phyloP scores from a whole-genome alignment of 1,139 yeast genomes.

The Sugiyamaella novakii region DNA sequence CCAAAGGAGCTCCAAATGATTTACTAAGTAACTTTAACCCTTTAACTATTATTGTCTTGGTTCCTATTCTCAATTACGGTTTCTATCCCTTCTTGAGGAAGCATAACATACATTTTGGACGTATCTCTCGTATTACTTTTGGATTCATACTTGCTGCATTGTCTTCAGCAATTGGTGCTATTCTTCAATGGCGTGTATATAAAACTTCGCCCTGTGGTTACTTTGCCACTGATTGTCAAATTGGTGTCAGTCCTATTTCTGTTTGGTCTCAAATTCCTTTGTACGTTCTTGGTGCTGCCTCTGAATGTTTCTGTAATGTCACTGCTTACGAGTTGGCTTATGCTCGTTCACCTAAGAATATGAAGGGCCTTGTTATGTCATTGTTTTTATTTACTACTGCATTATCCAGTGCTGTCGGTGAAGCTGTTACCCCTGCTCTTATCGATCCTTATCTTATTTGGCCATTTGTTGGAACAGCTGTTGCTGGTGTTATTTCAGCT shows the following conservation, averaged over 20 bases:
- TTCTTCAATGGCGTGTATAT: conserved; percentile 65
- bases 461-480: conserved; percentile 56
- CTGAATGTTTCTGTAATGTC: conserved; percentile 69
- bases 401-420: conserved; percentile 60
- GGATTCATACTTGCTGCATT: conserved; percentile 67
- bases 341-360: conserved; percentile 64
- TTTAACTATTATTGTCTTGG: conserved; percentile 61
- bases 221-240: conserved; percentile 50
- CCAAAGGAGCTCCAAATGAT: conserved; percentile 72
- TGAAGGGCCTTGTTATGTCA: conserved; percentile 72
- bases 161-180: conserved; percentile 69
- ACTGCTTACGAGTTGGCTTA: conserved; percentile 74
- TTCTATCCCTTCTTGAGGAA: conserved; percentile 62
- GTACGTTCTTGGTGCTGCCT: conserved; percentile 60
- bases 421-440: conserved; percentile 58
- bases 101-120: conserved; percentile 57
- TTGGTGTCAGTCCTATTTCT: conserved; percentile 50
- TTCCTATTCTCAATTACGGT: conserved; percentile 61
- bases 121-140: conserved; percentile 61
- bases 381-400: conserved; percentile 64
- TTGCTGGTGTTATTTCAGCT: conserved; percentile 60
- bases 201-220: conserved; percentile 67
- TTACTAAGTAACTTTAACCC: conserved; percentile 69
- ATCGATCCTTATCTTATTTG: conserved; percentile 57
- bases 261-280: conserved; percentile 60